These are phyloP conservation scores for Filobasidium floriforme DNA, from an alignment of 768 basidiomycete species.

Conservation along the genomic window DNA sequence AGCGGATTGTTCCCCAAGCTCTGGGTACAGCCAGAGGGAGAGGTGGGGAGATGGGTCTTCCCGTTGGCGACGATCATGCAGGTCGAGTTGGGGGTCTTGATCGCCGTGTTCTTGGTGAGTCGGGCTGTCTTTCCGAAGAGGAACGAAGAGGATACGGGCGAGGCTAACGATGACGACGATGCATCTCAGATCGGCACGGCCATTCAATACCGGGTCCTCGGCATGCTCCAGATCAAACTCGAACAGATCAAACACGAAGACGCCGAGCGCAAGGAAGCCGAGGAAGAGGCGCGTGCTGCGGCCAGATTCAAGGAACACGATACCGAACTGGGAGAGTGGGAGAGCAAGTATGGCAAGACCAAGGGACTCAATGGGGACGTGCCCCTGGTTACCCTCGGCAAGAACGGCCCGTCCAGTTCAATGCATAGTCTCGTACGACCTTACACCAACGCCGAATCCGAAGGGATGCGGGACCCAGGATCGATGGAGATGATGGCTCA, in stretches of 20 bases:
- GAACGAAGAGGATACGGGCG: no score
- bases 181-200: constrained; percentile 62
- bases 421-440: constrained; percentile 3
- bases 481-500: background rate
- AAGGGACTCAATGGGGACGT: constrained; percentile 17
- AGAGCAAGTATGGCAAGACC: constrained; percentile 64
- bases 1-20: constrained; percentile 67
- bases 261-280: constrained; percentile 62
- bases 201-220: constrained; percentile 79
- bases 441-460: constrained; percentile 8
- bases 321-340: constrained; percentile 75
- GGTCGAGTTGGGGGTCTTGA: constrained; percentile 84
- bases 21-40: constrained; percentile 36
- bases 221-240: constrained; percentile 62
- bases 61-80: constrained; percentile 85
- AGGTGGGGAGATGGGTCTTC: constrained; percentile 51
- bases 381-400: constrained; percentile 8
- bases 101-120: constrained; percentile 59
- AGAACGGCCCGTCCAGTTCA: background rate
- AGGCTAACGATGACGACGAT: background rate
- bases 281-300: constrained; percentile 67
- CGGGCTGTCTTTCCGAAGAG: no score
- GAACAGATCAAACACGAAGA: constrained; percentile 66
- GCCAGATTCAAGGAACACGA: constrained; percentile 59
- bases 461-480: background rate